Base-by-base conservation (phyloP, 2,329 filamentous ascomycete species). In the Phyllosticta citriasiana region DNA sequence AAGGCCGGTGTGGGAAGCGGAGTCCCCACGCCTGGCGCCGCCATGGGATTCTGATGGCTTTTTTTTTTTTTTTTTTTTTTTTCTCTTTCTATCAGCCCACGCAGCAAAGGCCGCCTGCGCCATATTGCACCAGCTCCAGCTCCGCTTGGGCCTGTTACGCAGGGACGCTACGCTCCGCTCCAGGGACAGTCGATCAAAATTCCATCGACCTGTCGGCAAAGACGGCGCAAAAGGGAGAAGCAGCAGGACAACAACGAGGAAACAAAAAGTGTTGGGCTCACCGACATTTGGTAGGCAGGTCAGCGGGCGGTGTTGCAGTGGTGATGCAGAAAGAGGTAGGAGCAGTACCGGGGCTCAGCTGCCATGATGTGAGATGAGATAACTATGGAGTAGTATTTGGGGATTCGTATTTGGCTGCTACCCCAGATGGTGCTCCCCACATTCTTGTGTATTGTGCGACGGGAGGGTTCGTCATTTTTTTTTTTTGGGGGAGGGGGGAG, bases 71-170 rank as follows among this genome's bases (percentile, higher is more conserved):
- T 26, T 14, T 50, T 35, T 51, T 22, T 22, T 22, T 22, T 30
- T 30, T 4, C 3, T 30, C 27, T 30, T 8, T 22, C 19, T 22
- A 1, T 22, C 19, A 22, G 19, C 19, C 19, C 19, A 22, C 47
- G 16, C 40, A 25, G 57, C 47, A 40, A 27, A 58, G 22, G 30
- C 30, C 57, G 57, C 25, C 50, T 50, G 26, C 27, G 47, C 47
- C 53, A 53, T 60, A 53, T 53, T 61, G 53, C 59, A 53, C 53
- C 53, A 61, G 59, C 59, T 40, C 53, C 33, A 14, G 33, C 7
- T 33, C 55, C 52, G 57, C 57, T 54, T 55, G 57, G 57, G 10
- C 57, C 51, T 55, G 57, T 54, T 60, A 55, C 58, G 58, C 58
- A 60, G 58, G 33, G 57, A 60, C 58, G 53, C 58, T 22, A 22